A percentile compares a stretch with the other conserved stretches of the same genome.
phyloP scores from a whole-genome alignment of 176 grass and related monocot species.

The Eragrostis nindensis region DNA sequence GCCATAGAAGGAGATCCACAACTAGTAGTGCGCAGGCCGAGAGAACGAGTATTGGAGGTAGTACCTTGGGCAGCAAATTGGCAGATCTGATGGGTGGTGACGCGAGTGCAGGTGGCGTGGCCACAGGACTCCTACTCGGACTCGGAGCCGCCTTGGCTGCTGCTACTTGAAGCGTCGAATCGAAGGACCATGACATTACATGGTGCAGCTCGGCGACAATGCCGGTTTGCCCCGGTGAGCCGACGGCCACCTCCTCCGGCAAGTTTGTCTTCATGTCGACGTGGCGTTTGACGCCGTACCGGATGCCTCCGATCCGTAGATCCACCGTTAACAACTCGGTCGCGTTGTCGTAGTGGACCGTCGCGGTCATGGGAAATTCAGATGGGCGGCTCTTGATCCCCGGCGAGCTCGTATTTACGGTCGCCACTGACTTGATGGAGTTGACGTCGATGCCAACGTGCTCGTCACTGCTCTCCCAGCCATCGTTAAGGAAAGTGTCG shows the following conservation, averaged over 20 bases:
- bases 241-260: conserved; percentile 40
- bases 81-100: not conserved
- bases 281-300: not conserved
- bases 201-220: not conserved
- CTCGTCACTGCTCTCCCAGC: not conserved
- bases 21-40: not conserved
- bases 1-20: not conserved
- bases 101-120: not conserved
- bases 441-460: conserved; percentile 34
- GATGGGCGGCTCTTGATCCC: conserved; percentile 3
- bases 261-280: conserved; percentile 18
- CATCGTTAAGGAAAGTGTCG: conserved; percentile 2
- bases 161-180: not conserved
- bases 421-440: not conserved
- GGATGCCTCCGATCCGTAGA: not conserved
- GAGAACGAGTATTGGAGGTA: not conserved
- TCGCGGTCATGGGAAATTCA: not conserved
- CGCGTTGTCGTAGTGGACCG: conserved; percentile 23
- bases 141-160: not conserved
- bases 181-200: not conserved
- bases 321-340: conserved; percentile 3
- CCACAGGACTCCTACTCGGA: not conserved
- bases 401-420: not conserved
- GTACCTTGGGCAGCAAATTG: not conserved
- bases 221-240: conserved; percentile 35